These are phyloP conservation scores for Usnea hakonensis DNA, from an alignment of 495 filamentous ascomycete species.

Conservation along the genomic window DNA sequence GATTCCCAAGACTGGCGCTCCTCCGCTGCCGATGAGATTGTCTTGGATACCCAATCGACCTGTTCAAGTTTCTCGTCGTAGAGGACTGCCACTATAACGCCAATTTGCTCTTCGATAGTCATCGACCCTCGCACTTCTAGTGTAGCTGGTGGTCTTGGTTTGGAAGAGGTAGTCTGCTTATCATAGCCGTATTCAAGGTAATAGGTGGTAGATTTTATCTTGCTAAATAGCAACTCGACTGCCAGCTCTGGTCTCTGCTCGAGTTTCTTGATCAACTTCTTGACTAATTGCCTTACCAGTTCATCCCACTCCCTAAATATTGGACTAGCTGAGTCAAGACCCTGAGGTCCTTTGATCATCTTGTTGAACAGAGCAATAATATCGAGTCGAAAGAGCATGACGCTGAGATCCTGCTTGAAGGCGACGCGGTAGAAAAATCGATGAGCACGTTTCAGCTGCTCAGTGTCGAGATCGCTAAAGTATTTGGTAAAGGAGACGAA, in stretches of 20 bases:
- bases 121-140: conserved; percentile 70
- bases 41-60: conserved; percentile 73
- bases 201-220: conserved; percentile 71
- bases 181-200: conserved; percentile 90
- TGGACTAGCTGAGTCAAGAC: conserved; percentile 52
- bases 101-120: conserved; percentile 60
- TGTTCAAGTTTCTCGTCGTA: conserved; percentile 66
- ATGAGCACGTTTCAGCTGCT: conserved; percentile 87
- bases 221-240: conserved; percentile 89
- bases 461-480: conserved; percentile 70
- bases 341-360: conserved; percentile 87
- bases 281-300: conserved; percentile 71
- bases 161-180: conserved; percentile 57
- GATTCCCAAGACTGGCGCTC: conserved; percentile 78
- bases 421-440: conserved; percentile 92
- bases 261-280: conserved; percentile 67
- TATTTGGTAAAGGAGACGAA: conserved; percentile 73
- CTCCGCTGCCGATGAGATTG: conserved; percentile 55
- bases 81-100: conserved; percentile 68
- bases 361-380: conserved; percentile 80
- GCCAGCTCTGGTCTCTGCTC: conserved; percentile 74
- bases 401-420: conserved; percentile 86
- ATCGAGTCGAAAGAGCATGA: conserved; percentile 83
- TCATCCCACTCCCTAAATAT: conserved; percentile 89
- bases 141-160: conserved; percentile 59